These are phyloP conservation scores for Aspergillus cejpii DNA, from an alignment of 2,329 filamentous ascomycete genomes.

Conservation along the genomic window DNA sequence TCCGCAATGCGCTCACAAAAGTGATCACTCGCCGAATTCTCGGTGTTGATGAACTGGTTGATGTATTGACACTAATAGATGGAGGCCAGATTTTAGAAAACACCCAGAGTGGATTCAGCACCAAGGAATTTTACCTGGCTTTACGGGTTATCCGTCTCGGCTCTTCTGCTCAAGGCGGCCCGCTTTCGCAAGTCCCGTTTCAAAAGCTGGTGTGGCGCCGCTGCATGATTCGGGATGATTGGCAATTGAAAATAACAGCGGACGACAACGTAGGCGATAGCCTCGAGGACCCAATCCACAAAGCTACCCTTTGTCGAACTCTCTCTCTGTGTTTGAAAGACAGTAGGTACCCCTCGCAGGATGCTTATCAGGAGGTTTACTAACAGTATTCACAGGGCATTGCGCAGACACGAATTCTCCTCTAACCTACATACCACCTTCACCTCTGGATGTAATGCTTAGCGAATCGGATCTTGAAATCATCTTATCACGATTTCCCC, in stretches of 20 bases:
- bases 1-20: conserved; percentile 62
- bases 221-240: conserved; percentile 76
- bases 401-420: conserved; percentile 11
- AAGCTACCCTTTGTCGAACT: conserved; percentile 64
- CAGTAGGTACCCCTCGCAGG: conserved; percentile 8
- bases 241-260: conserved; percentile 71
- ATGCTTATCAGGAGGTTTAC: neutral
- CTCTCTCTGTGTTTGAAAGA: conserved; percentile 58
- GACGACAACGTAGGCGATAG: conserved; percentile 65
- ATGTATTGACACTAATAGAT: conserved; percentile 70
- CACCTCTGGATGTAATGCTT: conserved; percentile 27
- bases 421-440: conserved; percentile 21
- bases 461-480: conserved; percentile 43
- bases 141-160: conserved; percentile 52
- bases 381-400: conserved; percentile 14
- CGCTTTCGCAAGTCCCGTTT: conserved; percentile 21
- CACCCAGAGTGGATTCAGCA: conserved; percentile 47
- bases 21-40: conserved; percentile 68
- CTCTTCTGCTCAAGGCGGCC: conserved; percentile 50
- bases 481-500: conserved; percentile 48
- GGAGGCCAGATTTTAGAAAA: conserved; percentile 41
- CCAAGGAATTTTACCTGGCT: conserved; percentile 66
- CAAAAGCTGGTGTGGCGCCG: conserved; percentile 69
- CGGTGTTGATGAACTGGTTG: conserved; percentile 47
- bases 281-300: conserved; percentile 55